phyloP scores from a whole-genome alignment of 2,329 filamentous ascomycete genomes.

The Aspergillus fischeri region DNA sequence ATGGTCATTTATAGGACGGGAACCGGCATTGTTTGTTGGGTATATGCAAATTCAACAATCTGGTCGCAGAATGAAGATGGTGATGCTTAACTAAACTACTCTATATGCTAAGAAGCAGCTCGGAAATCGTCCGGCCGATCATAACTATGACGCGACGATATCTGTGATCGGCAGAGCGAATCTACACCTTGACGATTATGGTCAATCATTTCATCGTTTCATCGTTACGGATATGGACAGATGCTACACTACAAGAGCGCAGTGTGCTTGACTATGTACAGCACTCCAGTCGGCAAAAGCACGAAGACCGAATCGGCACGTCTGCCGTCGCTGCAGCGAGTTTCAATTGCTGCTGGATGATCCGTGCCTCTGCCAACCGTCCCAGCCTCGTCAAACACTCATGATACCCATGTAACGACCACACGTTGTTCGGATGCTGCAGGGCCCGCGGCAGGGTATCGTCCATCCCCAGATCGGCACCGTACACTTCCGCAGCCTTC shows the following conservation, averaged over 20 bases:
- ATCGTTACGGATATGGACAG: neutral
- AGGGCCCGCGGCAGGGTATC: conserved; percentile 59
- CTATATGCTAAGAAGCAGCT: neutral
- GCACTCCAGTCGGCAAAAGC: conserved; percentile 49
- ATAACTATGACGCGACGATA: neutral
- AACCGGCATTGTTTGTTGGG: too few species aligned
- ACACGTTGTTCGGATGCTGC: conserved; percentile 69
- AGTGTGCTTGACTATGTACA: neutral
- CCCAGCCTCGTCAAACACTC: conserved; percentile 62
- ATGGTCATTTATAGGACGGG: too few species aligned
- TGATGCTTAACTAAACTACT: too few species aligned
- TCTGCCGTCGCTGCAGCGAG: conserved; percentile 55
- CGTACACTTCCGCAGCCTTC: conserved; percentile 56
- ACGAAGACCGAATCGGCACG: conserved; percentile 55
- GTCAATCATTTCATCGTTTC: too few species aligned
- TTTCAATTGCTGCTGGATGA: conserved; percentile 49
- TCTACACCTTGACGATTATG: neutral
- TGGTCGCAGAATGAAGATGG: too few species aligned
- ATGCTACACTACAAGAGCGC: neutral
- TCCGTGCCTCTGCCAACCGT: conserved; percentile 43
- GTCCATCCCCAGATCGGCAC: conserved; percentile 58
- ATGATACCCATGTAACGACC: conserved; percentile 69
- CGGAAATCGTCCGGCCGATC: neutral
- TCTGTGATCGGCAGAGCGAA: neutral
- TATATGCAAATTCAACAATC: too few species aligned